Evolutionary conservation across 83 land plant genomes (phyloP), one percentile per base, ranked within the genome.

Genomic region (Diphasiastrum complanatum): DNA sequence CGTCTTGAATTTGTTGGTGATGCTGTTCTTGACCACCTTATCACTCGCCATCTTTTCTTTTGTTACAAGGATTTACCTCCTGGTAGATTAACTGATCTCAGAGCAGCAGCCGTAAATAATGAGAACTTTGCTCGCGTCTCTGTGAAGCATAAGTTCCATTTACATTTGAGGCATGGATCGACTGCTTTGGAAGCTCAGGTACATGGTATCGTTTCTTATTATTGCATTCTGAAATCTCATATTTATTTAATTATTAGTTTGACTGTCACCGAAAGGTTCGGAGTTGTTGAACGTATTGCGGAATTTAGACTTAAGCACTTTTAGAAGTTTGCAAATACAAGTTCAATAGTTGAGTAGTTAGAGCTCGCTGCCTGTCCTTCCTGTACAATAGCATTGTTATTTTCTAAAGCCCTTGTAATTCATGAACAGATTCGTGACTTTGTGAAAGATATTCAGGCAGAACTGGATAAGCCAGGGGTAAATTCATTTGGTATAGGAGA

Each of bases 101-200:
- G 97, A 65, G 99, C 97, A 61, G 99, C 97, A 55, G 99, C 93
- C 24, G 99, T 95, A 25, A 95, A 95, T 60, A 95, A 89, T 79
- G 99, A 95, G 62, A 95, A 95, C 64, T 95, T 95, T 78, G 99
- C 97, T 12, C 83, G 97, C 45, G 85, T 89, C 60, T 93, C 97
- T 33, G 99, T 95, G 11, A 95, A 86, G 48, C 93, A 86, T 52
- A 79, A 73, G 34, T 85, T 95, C 49, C 93, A 90, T 76, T 38
- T 82, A 4, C 97, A 95, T 64, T 79, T 95, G 49, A 81, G 95
- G 23, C 97, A 90, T 82, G 97, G 97, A 5, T 95, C 99, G 25
- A 83, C 80, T 77, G 93, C 97, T 22, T 72, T 95, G 51, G 99
- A 95, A 24, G 75, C 83, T 25, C 99, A 89, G 99, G 97, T 83